Percentiles rank a stretch among this genome's conserved stretches.
Conservation (phyloP, 345 rosid genomes). For the Rhizophora apiculata region DNA sequence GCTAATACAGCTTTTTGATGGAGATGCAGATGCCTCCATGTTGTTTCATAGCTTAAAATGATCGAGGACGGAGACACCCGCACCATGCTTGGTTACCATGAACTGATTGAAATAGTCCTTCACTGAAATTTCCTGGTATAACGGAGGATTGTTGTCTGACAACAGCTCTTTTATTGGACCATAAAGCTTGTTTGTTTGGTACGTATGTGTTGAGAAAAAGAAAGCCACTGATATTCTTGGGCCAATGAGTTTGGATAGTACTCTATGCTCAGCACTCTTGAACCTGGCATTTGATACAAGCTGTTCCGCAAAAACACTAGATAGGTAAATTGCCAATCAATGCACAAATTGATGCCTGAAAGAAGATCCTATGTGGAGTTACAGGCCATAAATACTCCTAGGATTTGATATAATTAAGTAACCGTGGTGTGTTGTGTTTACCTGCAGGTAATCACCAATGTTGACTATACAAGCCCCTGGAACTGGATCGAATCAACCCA, state of each 20-base stretch:
- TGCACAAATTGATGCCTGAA: too few species aligned
- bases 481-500: slow-evolving; percentile 12
- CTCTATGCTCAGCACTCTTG: slow-evolving; percentile 24
- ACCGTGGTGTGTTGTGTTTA: neutral
- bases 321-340: neutral
- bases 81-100: neutral
- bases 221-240: slow-evolving; percentile 26
- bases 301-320: neutral
- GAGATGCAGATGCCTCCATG: too few species aligned
- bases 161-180: slow-evolving; percentile 23
- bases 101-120: neutral
- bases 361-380: too few species aligned
- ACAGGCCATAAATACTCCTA: too few species aligned
- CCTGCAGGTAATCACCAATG: slow-evolving; percentile 28
- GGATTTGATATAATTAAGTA: too few species aligned
- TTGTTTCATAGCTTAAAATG: neutral
- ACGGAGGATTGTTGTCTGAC: slow-evolving; percentile 16
- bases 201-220: slow-evolving; percentile 16
- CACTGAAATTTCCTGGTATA: slow-evolving; percentile 16
- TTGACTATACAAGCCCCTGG: slow-evolving; percentile 19
- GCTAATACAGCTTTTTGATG: too few species aligned
- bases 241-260: slow-evolving; percentile 17
- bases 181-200: slow-evolving; percentile 7
- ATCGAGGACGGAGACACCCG: neutral
- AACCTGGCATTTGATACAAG: slow-evolving; percentile 21